Percentiles rank a stretch among this genome's conserved stretches.
Evolutionary conservation across 768 basidiomycete genomes (phyloP).

Genomic region (Suillus subaureus): DNA sequence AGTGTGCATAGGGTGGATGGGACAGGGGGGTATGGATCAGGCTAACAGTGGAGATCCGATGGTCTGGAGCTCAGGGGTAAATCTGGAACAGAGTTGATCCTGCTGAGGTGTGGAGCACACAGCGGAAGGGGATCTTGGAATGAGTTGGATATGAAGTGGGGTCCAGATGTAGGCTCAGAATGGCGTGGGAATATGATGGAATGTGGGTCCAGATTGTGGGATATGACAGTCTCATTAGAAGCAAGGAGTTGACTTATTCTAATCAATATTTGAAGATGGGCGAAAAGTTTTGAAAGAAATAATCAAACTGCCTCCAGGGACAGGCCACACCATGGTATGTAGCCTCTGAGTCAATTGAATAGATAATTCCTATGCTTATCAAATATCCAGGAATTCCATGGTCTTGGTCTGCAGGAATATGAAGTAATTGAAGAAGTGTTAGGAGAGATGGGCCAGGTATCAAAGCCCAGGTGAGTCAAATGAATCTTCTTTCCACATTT

Average conservation of each 20-base stretch:
- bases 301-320: not conserved
- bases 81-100: too few species aligned
- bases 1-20: too few species aligned
- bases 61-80: too few species aligned
- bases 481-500: not conserved
- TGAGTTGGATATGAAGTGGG: too few species aligned
- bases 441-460: not conserved
- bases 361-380: not conserved
- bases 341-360: not conserved
- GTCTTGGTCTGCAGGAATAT: not conserved
- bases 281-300: not conserved
- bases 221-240: too few species aligned
- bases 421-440: not conserved
- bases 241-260: not conserved
- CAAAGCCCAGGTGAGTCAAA: not conserved
- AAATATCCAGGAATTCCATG: not conserved
- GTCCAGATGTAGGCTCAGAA: too few species aligned
- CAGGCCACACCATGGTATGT: not conserved
- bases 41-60: too few species aligned
- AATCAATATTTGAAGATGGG: not conserved
- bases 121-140: too few species aligned
- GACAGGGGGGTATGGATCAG: too few species aligned
- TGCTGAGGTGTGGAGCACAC: too few species aligned
- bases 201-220: too few species aligned
- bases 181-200: too few species aligned